Evolutionary conservation across 169 alveolate species (phyloP).

Genomic region (Plasmodium inui): DNA sequence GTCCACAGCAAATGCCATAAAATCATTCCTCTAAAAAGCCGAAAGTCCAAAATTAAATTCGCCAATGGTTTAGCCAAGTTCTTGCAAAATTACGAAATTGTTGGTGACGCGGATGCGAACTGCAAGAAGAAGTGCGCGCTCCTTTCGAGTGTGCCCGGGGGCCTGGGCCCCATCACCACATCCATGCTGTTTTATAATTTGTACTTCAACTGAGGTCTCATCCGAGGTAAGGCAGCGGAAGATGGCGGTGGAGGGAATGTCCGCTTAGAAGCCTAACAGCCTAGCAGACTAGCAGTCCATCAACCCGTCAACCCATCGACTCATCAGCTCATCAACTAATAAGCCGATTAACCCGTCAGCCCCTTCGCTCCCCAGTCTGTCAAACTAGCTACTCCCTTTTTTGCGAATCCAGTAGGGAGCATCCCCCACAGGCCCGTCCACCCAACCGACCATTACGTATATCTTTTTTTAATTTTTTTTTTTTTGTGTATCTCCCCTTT

Average conservation of each 20-base stretch:
- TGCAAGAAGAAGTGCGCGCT: slow-evolving; percentile 11
- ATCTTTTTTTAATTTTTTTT: not conserved
- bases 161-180: slow-evolving; percentile 57
- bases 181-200: slow-evolving; percentile 59
- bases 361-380: not conserved
- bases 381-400: not conserved
- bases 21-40: not conserved
- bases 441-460: not conserved
- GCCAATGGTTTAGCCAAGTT: slow-evolving; percentile 4
- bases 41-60: slow-evolving; percentile 25
- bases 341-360: not conserved
- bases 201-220: not conserved
- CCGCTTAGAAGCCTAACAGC: not conserved
- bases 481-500: not conserved
- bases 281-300: too few species aligned
- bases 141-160: slow-evolving; percentile 64
- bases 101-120: slow-evolving; percentile 41
- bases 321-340: too few species aligned
- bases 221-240: not conserved
- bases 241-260: not conserved
- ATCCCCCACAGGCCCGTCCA: not conserved
- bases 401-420: not conserved
- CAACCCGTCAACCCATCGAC: too few species aligned
- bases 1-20: not conserved
- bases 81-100: slow-evolving; percentile 26